Evolutionary conservation across 1,284 basidiomycete genomes (phyloP).

Genomic region (Volvariella volvacea): DNA sequence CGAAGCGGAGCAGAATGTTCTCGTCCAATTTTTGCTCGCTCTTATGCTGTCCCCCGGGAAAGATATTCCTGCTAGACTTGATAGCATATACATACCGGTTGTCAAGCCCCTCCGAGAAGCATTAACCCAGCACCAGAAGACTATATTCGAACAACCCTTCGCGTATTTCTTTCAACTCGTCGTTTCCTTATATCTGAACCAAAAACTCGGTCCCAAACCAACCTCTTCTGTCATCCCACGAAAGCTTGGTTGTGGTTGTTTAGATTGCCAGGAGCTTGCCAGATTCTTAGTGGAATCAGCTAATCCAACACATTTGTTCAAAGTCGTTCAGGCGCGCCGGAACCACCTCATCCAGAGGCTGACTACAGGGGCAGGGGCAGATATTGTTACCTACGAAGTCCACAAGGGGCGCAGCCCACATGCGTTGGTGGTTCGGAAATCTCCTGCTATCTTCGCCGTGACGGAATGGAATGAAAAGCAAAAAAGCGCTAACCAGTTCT

Average conservation of each 20-base stretch:
- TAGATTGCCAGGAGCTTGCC: conserved; percentile 19
- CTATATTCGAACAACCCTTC: conserved; percentile 15
- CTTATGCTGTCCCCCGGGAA: no score
- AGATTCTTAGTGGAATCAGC: conserved; percentile 16
- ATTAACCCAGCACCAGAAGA: conserved; percentile 8
- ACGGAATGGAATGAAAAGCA: conserved; percentile 16
- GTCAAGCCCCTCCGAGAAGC: conserved; percentile 14
- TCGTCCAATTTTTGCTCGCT: no score
- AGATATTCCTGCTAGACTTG: no score
- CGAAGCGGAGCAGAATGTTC: no score
- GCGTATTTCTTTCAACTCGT: conserved; percentile 15
- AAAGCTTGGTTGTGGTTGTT: conserved; percentile 24
- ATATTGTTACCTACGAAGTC: conserved; percentile 17
- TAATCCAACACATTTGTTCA: conserved; percentile 11
- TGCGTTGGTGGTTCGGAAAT: conserved; percentile 18
- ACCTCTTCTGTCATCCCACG: conserved; percentile 11
- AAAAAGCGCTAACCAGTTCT: conserved; percentile 15
- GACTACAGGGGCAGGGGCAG: not conserved
- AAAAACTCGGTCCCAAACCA: conserved; percentile 15
- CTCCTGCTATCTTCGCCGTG: conserved; percentile 9
- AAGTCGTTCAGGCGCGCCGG: conserved; percentile 14
- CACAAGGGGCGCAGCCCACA: conserved; percentile 18
- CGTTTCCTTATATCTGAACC: conserved; percentile 16
- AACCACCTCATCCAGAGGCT: conserved; percentile 12
- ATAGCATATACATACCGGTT: conserved; percentile 21